Base-by-base conservation (phyloP, 495 filamentous ascomycete species). In the Penicillium verhagenii region DNA sequence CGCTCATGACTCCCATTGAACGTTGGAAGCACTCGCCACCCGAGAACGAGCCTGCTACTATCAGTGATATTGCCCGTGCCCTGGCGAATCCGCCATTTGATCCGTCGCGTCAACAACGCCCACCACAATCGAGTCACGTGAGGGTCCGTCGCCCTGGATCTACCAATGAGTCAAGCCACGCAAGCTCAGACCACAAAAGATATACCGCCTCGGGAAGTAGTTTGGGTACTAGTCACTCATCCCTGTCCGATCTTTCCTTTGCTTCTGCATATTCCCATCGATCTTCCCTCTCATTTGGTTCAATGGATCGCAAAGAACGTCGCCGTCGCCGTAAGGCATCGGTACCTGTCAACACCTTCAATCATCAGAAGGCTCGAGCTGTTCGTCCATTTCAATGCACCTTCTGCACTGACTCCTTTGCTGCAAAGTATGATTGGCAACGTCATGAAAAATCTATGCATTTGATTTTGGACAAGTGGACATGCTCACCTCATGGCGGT, bases 361-460 rank as follows among this genome's bases (percentile, higher is more conserved):
- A 69, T 47, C 72, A 72, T 42, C 73, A 75, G 21, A 76, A 76
- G 58, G 65, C 67, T 37, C 67, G 69, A 44, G 62, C 68, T 19
- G 57, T 66, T 57, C 74, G 76, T 52, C 74, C 87, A 14, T 96
- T 86, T 67, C 88, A 93, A 70, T 96, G 90, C 66, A 96, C 90
- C n/a, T 96, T 96, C 76, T 96, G 90, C 66, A 90, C 88, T 9
- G 89, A 93, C 56, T 87, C 86, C 0, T 96, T 94, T 70, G 84
- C 87, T 54, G 89, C 87, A 33, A 96, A 96, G 67, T 91, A 93
- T 70, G 90, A 96, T 71, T 96, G 90, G 90, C 87, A 92, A 63
- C 81, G 90, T 35, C 90, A 96, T 71, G 90, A 96, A 67, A 96
- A 93, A 63, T 90, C 89, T 8, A 74, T 93, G 47, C 90, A 96